A percentile compares a stretch with the other conserved stretches of the same genome.
Conservation (phyloP, 352 stramenopile genomes). For the Phytopythium sindhum region DNA sequence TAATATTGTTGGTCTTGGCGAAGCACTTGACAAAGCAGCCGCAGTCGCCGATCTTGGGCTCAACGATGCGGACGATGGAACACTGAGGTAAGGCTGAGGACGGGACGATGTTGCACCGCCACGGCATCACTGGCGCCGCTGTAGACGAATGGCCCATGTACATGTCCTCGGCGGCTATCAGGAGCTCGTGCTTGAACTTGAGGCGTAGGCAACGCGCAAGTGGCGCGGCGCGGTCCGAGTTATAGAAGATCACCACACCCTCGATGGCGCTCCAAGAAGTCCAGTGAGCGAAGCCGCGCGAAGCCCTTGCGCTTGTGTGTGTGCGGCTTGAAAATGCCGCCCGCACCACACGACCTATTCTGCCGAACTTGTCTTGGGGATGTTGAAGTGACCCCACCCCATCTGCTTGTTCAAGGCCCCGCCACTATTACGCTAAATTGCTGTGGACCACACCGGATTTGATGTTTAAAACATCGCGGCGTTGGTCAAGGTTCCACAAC, state of each 20-base stretch:
- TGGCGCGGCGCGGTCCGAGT: slow-evolving; percentile 96
- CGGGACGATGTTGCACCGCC: slow-evolving; percentile 97
- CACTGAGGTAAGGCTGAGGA: slow-evolving; percentile 95
- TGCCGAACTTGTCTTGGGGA: slow-evolving; percentile 54
- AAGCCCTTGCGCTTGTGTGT: slow-evolving; percentile 75
- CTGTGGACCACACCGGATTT: neutral
- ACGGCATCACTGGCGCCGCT: slow-evolving; percentile 95
- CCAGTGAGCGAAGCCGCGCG: slow-evolving; percentile 67
- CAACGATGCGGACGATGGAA: slow-evolving; percentile 99
- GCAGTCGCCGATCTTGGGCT: slow-evolving; percentile 94
- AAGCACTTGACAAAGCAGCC: slow-evolving; percentile 94
- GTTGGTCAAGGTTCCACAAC: neutral
- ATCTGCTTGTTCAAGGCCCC: too few relatives aligned
- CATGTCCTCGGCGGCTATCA: slow-evolving; percentile 98
- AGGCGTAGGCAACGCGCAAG: slow-evolving; percentile 94
- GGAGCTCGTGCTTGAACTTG: slow-evolving; percentile 93
- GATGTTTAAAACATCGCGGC: neutral
- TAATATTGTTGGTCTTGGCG: too few relatives aligned
- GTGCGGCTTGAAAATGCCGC: slow-evolving; percentile 84
- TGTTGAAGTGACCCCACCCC: slow-evolving; percentile 87
- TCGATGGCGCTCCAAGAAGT: slow-evolving; percentile 96
- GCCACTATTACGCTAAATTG: too few relatives aligned
- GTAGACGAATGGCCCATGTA: slow-evolving; percentile 99
- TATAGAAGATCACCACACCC: slow-evolving; percentile 98
- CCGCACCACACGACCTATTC: slow-evolving; percentile 86